Evolutionary conservation across 2,329 filamentous ascomycete genomes (phyloP).

Genomic region (Metarhizium rileyi): DNA sequence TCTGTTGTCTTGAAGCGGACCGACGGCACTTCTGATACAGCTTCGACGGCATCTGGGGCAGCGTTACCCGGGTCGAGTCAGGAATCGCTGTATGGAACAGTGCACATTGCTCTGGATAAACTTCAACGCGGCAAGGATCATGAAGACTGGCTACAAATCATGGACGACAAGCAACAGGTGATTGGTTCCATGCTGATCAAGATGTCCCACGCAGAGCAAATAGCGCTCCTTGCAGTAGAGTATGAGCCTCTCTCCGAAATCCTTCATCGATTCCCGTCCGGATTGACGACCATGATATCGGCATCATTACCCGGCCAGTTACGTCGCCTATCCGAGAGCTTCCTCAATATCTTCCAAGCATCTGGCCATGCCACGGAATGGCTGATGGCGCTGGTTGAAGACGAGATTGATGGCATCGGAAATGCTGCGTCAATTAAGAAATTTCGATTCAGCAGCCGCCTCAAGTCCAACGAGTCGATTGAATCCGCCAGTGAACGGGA

Average conservation of each 20-base stretch:
- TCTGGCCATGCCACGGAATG: slow-evolving; percentile 77
- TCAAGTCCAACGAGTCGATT: slow-evolving; percentile 61
- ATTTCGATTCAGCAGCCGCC: slow-evolving; percentile 59
- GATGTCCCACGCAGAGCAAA: slow-evolving; percentile 75
- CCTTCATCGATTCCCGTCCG: slow-evolving; percentile 74
- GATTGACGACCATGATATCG: slow-evolving; percentile 76
- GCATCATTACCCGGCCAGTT: slow-evolving; percentile 69
- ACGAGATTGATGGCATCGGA: slow-evolving; percentile 89
- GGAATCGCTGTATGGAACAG: slow-evolving; percentile 54
- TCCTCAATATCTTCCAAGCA: slow-evolving; percentile 93
- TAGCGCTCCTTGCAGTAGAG: slow-evolving; percentile 77
- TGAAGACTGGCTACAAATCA: slow-evolving; percentile 81
- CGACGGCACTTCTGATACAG: slow-evolving; percentile 37
- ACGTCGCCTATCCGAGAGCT: slow-evolving; percentile 70
- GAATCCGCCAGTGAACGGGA: slow-evolving; percentile 57
- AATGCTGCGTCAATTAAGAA: slow-evolving; percentile 70
- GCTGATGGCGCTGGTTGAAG: slow-evolving; percentile 87
- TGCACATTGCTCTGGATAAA: slow-evolving; percentile 76
- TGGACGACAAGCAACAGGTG: slow-evolving; percentile 64
- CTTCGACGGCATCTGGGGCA: slow-evolving; percentile 22
- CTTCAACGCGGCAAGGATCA: slow-evolving; percentile 67
- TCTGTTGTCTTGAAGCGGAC: slow-evolving; percentile 63
- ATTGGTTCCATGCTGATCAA: slow-evolving; percentile 81
- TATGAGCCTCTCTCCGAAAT: slow-evolving; percentile 77
- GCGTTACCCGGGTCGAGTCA: slow-evolving; percentile 12